Conservation (phyloP, 2,329 filamentous ascomycete genomes). For the Sarocladiaceae sp. region DNA sequence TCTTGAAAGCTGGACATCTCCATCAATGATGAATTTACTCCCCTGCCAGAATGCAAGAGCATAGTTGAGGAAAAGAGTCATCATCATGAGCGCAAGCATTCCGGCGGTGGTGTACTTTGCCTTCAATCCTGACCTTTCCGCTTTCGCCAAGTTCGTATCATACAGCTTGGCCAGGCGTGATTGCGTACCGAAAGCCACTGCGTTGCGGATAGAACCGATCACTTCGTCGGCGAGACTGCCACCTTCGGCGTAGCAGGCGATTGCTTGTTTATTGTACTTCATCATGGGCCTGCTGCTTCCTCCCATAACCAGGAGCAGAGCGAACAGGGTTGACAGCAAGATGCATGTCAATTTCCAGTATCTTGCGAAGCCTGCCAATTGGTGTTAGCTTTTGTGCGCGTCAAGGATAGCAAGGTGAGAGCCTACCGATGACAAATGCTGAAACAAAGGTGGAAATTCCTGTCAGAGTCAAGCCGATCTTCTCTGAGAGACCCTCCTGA, state of each 20-base stretch:
- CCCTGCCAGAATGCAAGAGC: slow-evolving; percentile 87
- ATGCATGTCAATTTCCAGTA: slow-evolving; percentile 95
- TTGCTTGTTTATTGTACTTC: slow-evolving; percentile 72
- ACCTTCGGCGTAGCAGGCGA: slow-evolving; percentile 77
- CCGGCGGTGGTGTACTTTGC: slow-evolving; percentile 67
- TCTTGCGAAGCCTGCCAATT: slow-evolving; percentile 64
- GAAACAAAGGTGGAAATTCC: slow-evolving; percentile 80
- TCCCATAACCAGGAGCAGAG: slow-evolving; percentile 75
- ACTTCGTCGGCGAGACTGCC: slow-evolving; percentile 92
- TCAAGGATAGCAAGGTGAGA: too few species aligned
- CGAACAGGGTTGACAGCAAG: slow-evolving; percentile 74
- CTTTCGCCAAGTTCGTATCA: slow-evolving; percentile 66
- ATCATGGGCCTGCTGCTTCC: slow-evolving; percentile 69
- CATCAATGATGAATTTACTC: slow-evolving; percentile 65
- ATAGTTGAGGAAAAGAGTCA: slow-evolving; percentile 81
- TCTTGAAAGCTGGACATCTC: slow-evolving; percentile 61
- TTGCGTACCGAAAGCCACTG: slow-evolving; percentile 89
- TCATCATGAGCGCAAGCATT: slow-evolving; percentile 83
- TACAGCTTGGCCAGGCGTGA: slow-evolving; percentile 87
- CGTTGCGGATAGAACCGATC: slow-evolving; percentile 87
- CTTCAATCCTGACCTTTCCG: slow-evolving; percentile 72
- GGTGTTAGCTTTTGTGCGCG: too few species aligned
- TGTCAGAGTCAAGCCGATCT: slow-evolving; percentile 72
- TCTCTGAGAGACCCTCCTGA: slow-evolving; percentile 91
- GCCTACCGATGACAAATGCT: slow-evolving; percentile 67